These are phyloP conservation scores for Actinidia arguta DNA, from an alignment of 179 eudicot species.

Conservation along the genomic window DNA sequence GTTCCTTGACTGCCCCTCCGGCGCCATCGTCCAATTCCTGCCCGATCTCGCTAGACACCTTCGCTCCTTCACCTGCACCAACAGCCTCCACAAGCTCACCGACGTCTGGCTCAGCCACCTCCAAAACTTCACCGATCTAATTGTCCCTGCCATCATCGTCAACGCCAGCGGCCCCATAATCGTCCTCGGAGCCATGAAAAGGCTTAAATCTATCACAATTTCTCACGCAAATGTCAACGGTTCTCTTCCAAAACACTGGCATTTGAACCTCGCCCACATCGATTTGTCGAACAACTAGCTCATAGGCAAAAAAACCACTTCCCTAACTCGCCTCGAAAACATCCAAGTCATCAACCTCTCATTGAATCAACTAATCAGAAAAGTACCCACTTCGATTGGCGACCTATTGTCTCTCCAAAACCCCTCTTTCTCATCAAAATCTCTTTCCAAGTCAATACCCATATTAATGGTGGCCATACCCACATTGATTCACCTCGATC, in stretches of 20 bases:
- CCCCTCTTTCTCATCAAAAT: constrained; percentile 61
- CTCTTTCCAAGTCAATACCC: constrained; percentile 71
- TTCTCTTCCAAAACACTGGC: constrained; percentile 68
- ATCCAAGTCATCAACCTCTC: constrained; percentile 59
- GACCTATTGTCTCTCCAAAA: constrained; percentile 58
- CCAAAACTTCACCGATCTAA: constrained; percentile 61
- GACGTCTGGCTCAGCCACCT: constrained; percentile 60
- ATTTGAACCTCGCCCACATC: constrained; percentile 49
- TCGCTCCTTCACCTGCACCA: constrained; percentile 57
- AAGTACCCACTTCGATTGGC: constrained; percentile 70
- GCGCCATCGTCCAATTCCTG: constrained; percentile 50
- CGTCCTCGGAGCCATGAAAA: constrained; percentile 41
- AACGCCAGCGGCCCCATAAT: constrained; percentile 60
- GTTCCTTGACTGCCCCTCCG: constrained; percentile 64
- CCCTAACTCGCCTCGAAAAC: constrained; percentile 54
- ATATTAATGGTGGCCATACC: constrained; percentile 53
- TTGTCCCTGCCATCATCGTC: constrained; percentile 43
- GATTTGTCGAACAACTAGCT: constrained; percentile 69
- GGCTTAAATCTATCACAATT: constrained; percentile 48
- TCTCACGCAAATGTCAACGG: constrained; percentile 63
- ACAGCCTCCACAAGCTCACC: constrained; percentile 52
- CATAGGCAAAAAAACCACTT: constrained; percentile 55
- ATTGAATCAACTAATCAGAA: constrained; percentile 56
- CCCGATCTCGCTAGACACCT: constrained; percentile 50
- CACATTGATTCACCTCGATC: constrained; percentile 60